Evolutionary conservation across 306 rosid genomes (phyloP), one percentile per base, ranked within the genome.

Genomic region (Phaseolus lunatus): DNA sequence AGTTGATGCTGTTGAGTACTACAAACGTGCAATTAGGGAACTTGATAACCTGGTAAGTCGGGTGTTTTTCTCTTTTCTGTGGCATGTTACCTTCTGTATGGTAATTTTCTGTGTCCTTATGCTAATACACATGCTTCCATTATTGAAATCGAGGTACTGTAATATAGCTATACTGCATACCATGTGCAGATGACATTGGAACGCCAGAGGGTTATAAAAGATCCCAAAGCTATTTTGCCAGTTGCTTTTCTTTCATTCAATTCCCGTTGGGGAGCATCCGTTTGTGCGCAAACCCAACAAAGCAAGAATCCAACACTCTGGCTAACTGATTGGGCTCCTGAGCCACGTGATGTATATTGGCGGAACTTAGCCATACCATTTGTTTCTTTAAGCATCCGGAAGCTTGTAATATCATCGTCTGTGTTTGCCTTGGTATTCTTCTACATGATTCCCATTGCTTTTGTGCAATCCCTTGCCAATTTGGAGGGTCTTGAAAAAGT

Each of bases 361-460:
- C 87, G 73, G 81, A 95, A 95, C 87, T 74, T 95, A 82, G 94
- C 99, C 48, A 92, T 95, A 69, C 97, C 99, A n/a, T 92, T 95
- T 71, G 83, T 95, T 85, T 95, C 99, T 67, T 77, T 92, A 70
- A 90, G 84, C 85, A 80, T 95, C 74, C 86, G 97, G 27, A 92
- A 84, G 77, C 88, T 92, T 67, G 9, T 92, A 45, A 91, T 95
- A 85, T 84, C 97, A 0, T 22, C 84, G 33, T 64, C 81, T 7
- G 96, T 95, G 69, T 95, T 95, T 83, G 91, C 97, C 67, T 86
- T 95, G 87, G 94, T 95, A 70, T 95, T 95, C 88, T 92, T 92
- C 96, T 95, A 95, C 88, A 88, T 95, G 97, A 92, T 95, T 69
- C 99, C 99, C 29, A 95, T 95, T 72, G 99, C 99, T 56, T 89